Base-by-base conservation (phyloP, 495 filamentous ascomycete species). In the Neurospora sp. region DNA sequence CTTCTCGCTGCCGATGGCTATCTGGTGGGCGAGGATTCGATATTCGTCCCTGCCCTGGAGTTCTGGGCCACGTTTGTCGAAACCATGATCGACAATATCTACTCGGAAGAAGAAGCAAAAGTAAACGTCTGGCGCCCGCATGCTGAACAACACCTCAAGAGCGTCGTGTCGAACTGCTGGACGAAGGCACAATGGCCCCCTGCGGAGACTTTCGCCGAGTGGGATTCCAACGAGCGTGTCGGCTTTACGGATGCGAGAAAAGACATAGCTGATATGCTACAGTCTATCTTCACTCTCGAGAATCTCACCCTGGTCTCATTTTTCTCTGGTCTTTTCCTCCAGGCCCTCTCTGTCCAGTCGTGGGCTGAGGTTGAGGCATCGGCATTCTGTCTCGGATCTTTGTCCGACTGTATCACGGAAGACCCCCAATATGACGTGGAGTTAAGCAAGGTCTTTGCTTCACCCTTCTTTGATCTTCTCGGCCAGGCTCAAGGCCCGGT, bases 351-450 rank as follows among this genome's bases (percentile, higher is more conserved):
- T 65, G 82, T 79, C 37, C 84, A 84, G 70, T 81, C 89, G 35
- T 99, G 94, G 94, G 82, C 87, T 31, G 89, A 91, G 65, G 87
- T 97, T 37, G 96, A 98, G 79, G 92, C 92, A 6, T 87, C 90
- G 1, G 83, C 93, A 41, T 97, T 92, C 79, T 94, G 91, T 76
- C 83, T 99, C 22, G 89, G 90, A 69, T 85, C 89, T 70, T 83
- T 97, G 38, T 88, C 92, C 10, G 95, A 97, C 76, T 90, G 88
- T 38, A 84, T 93, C 40, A 85, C 90, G 68, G 91, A 93, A 37
- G 90, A 91, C 53, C 77, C 83, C 39, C 82, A 85, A 71, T 89
- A 87, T 69, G 93, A 97, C 74, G 83, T 84, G n/a, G 87, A 87
- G 70, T 79, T 98, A 22, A 85, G 86, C 71, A 83, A 82, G 16